Evolutionary conservation across 148 eudicot genomes (phyloP), one percentile per base, ranked within the genome.

Genomic region (Chenopodium album): DNA sequence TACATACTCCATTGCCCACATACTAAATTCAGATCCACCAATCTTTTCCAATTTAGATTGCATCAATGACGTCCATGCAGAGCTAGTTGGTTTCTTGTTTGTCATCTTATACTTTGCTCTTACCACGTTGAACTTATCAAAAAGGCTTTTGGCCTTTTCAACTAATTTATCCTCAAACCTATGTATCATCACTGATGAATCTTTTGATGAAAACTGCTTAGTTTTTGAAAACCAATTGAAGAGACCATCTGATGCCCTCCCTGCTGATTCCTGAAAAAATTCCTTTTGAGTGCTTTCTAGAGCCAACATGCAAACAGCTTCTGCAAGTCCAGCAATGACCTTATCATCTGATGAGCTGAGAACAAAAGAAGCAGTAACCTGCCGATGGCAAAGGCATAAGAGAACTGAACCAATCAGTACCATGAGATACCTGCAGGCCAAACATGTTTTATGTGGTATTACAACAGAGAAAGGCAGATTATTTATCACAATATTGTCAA

Each of bases 1-100:
- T 3, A 92, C 86, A 84, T 84, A 88, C 84, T 94, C 97, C 46
- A 85, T 88, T 52, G 88, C 78, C 99, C 99, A 94, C 70, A 78
- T 71, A 76, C 90, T 71, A 84, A 97, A 94, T 80, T 97, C 97
- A 75, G 86, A 84, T 34, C 99, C 98, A 68, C 99, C 98, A 81
- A 94, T 87, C 86, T 84, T 90, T 81, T 92, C 95, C 92, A 97
- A 79, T 79, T 88, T 85, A 70, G 90, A 88, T 41, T 81, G 79
- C 82, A 89, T 68, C 26, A 86, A 78, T 32, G 86, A 83, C 28
- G 85, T 67, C 94, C 91, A 91, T 88, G 89, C 89, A 81, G 85
- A 78, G 60, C 77, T 70, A 77, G 72, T 84, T 69, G 46, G 77
- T 64, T 87, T 87, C 73, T 81, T 76, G 76, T 82, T 87, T 63